Conservation (phyloP, 352 stramenopile genomes). For the Phytophthora tubulina region DNA sequence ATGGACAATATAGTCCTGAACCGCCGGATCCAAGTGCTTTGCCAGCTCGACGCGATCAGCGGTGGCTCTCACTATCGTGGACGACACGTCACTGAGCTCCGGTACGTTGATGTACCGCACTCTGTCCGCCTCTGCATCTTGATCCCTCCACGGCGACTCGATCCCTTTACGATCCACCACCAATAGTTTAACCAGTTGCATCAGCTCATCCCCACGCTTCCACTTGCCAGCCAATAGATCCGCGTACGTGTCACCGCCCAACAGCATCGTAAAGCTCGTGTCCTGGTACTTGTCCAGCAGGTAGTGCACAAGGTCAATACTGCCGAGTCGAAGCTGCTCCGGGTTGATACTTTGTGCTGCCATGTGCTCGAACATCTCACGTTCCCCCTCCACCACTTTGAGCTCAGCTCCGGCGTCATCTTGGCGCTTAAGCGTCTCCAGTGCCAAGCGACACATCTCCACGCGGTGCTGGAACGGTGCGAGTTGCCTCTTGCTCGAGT, state of each 20-base stretch:
- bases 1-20: constrained; percentile 81
- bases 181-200: constrained; percentile 70
- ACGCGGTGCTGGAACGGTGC: constrained; percentile 81
- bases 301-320: constrained; percentile 77
- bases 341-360: constrained; percentile 35
- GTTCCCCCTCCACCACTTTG: constrained; percentile 68
- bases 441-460: constrained; percentile 71
- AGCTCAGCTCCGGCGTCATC: constrained; percentile 40
- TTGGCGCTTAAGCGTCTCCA: constrained; percentile 44
- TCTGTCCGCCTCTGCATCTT: constrained; percentile 11
- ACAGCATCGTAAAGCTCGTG: constrained; percentile 74
- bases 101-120: constrained; percentile 70
- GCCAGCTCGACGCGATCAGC: constrained; percentile 50
- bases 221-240: constrained; percentile 88
- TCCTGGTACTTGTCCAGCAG: constrained; percentile 56
- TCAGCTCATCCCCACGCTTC: constrained; percentile 84
- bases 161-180: constrained; percentile 78
- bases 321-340: constrained; percentile 61
- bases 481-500: constrained; percentile 79
- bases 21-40: constrained; percentile 53
- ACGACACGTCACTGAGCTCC: constrained; percentile 77
- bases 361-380: constrained; percentile 69
- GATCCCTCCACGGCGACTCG: constrained; percentile 48
- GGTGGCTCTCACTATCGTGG: constrained; percentile 65
- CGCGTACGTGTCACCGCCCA: constrained; percentile 87